Evolutionary conservation across 352 stramenopile species (phyloP), one percentile per base, ranked within the genome.

Genomic region (Pythium pectinolyticum): DNA sequence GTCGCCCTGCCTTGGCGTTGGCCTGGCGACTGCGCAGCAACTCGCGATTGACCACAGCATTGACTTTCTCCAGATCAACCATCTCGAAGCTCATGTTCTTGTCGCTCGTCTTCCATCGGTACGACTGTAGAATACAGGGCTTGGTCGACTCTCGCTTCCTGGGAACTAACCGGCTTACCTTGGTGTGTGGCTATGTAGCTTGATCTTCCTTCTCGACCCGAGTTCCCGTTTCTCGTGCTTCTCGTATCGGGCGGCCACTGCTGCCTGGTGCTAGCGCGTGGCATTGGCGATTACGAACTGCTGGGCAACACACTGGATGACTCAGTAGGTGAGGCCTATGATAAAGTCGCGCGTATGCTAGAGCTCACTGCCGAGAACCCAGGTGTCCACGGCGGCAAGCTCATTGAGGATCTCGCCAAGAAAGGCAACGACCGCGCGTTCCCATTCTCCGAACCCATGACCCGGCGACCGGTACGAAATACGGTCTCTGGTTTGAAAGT

Each of bases 181-280:
- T 55, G 39, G 7, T 24, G 11, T 32, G 9, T 5, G 12, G 19
- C 4, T 19, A 11, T 35, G 8, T 49, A 88, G 77, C 61, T 77
- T 6, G 65, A 70, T 8, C 63, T 74, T 3, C 43, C 67, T 37
- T 50, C 60, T 14, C 70, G 61, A 14, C 78, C 82, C 6, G 73
- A 97, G 48, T 99, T 99, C 67, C 97, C 97, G 0, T 99, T 99
- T 63, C 77, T 99, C 46, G 94, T 97, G 32, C 78, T 99, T 22
- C 77, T 99, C 3, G 95, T 99, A n/a, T 99, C 96, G 2, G 97
- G 97, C 25, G 97, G 97, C n/a, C 97, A 99, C 73, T 99, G 96
- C 72, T 96, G 97, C 69, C 82, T 99, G 35, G 84, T 99, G 2
- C 87, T 98, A 11, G 86, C 86, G 39, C 50, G 92, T 60, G 92